phyloP scores from a whole-genome alignment of 1,139 yeast genomes.

The Yamadazyma membranifaciens region DNA sequence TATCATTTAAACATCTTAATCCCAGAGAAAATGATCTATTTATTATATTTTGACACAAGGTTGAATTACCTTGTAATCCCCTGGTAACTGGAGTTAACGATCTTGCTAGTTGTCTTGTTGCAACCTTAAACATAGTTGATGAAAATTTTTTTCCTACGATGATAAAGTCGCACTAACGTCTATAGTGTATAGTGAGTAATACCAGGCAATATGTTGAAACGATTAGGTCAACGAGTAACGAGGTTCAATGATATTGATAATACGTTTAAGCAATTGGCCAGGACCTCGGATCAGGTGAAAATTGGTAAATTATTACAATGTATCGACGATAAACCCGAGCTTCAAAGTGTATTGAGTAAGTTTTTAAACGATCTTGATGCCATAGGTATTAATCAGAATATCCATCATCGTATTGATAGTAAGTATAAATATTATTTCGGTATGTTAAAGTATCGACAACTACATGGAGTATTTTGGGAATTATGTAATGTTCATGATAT shows the following conservation, averaged over 20 bases:
- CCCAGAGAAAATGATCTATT: slow-evolving; percentile 2
- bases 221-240: slow-evolving; percentile 26
- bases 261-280: slow-evolving; percentile 18
- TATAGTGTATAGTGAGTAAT: neutral
- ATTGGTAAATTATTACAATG: slow-evolving; percentile 23
- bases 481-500: slow-evolving; percentile 30
- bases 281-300: slow-evolving; percentile 20
- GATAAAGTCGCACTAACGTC: slow-evolving; percentile 1
- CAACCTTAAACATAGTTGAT: neutral
- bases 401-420: slow-evolving; percentile 6
- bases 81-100: neutral
- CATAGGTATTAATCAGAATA: slow-evolving; percentile 28
- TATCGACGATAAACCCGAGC: slow-evolving; percentile 30
- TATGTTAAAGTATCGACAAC: slow-evolving; percentile 23
- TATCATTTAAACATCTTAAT: slow-evolving; percentile 3
- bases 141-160: slow-evolving; percentile 7
- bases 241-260: slow-evolving; percentile 33
- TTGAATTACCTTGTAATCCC: no score
- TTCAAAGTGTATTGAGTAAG: slow-evolving; percentile 28
- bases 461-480: slow-evolving; percentile 44
- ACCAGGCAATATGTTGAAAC: slow-evolving; percentile 9
- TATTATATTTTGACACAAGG: neutral
- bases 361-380: slow-evolving; percentile 34
- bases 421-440: slow-evolving; percentile 20
- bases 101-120: slow-evolving; percentile 1